Percentiles rank a stretch among this genome's conserved stretches.
Evolutionary conservation across 1,284 basidiomycete species (phyloP).

Genomic region (Cutaneotrichosporon sp.): DNA sequence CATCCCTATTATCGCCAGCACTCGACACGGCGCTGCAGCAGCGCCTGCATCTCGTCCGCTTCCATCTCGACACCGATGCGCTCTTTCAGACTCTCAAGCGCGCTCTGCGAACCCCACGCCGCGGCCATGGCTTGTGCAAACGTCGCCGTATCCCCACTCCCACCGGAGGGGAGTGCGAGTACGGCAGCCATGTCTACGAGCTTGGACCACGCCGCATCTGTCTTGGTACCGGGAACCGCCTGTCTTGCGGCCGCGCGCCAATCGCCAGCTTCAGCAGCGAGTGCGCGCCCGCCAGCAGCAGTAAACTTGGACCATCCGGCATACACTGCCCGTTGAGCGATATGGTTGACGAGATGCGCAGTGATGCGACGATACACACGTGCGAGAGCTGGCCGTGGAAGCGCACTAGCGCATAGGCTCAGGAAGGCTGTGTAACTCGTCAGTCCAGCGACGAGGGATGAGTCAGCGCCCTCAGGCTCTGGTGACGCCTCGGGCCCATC

Average conservation of each 20-base stretch:
- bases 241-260: conserved; percentile 71
- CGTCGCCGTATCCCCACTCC: conserved; percentile 64
- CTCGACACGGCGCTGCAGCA: conserved; percentile 47
- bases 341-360: conserved; percentile 66
- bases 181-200: conserved; percentile 67
- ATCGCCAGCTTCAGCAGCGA: conserved; percentile 71
- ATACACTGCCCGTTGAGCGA: conserved; percentile 77
- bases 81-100: conserved; percentile 66
- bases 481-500: conserved; percentile 1
- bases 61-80: conserved; percentile 35
- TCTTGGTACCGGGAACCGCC: conserved; percentile 33
- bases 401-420: conserved; percentile 60
- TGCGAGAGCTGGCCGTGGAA: conserved; percentile 62
- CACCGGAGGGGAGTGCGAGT: conserved; percentile 60
- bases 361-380: conserved; percentile 69
- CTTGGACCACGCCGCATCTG: conserved; percentile 68
- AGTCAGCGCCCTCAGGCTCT: conserved; percentile 51
- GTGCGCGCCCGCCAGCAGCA: conserved; percentile 58
- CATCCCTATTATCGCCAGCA: conserved; percentile 38
- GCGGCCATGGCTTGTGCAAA: conserved; percentile 78
- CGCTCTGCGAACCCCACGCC: conserved; percentile 68
- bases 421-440: conserved; percentile 72
- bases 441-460: conserved; percentile 68
- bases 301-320: conserved; percentile 65
- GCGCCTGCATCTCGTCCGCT: conserved; percentile 38